Evolutionary conservation across 2,329 filamentous ascomycete species (phyloP), one percentile per base, ranked within the genome.

Genomic region (Verticillium nubilum): DNA sequence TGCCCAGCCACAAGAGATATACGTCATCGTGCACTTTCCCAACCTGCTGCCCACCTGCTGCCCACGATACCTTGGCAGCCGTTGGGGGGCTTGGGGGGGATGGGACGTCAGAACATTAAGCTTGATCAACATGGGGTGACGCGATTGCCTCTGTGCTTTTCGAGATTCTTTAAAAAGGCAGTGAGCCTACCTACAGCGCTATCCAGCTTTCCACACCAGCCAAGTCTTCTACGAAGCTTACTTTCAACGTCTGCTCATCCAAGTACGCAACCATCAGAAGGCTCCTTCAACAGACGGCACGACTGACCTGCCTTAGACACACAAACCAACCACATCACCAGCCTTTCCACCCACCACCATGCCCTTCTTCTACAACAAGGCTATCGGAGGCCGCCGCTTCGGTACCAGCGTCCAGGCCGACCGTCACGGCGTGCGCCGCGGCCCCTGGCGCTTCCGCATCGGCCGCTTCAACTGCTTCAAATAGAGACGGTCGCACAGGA

Each of bases 391-490:
- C 57, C 75, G 76, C 33, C 79, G 79, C 65, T 77, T 82, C 63
- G 80, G 80, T 63, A 82, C 80, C 33, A 80, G 72, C 66, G 70
- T 83, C 58, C 72, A 73, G 33, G 77, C 76, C 23, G 74, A 78
- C 67, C 73, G 73, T 12, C 70, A 79, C 62, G 80, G 80, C 53
- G 69, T 82, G 7, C 77, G 74, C 56, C 75, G 78, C 12, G 80
- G 80, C 2, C 78, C 79, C 3, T 83, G 79, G 78, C 73, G 80
- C 52, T 78, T 83, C 67, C 77, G 76, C 56, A 70, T 81, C 50
- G 77, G 79, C 61, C 75, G 72, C 52, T 81, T 80, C 68, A 80
- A 74, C 73, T 83, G 80, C 71, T 83, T 83, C 74, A 78, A 58
- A 52, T 64, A 64, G 62, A 29, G 59, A 23, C 42, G n/a, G 42